Base-by-base conservation (phyloP, 805 yeast genomes). In the Peterozyma xylosa region DNA sequence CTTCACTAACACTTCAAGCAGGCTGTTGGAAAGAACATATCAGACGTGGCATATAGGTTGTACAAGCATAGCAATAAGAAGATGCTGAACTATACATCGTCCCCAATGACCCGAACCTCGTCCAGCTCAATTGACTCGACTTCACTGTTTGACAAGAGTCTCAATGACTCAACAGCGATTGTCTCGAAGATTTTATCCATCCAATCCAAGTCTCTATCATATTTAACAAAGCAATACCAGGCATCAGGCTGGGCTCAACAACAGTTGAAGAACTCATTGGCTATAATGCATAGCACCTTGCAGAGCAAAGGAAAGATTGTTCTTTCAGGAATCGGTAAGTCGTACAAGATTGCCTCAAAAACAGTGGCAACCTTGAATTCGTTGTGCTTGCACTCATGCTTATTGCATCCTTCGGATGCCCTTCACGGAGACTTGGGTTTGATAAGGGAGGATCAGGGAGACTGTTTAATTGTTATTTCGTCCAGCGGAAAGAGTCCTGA, bases 361-460 rank as follows among this genome's bases (percentile, higher is more conserved):
- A 65, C 82, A 11, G 86, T 78, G 42, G 95, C 96, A 9, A 88
- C 96, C 4, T 66, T 88, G 60, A 86, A 83, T 56, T 86, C 96
- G 0, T 67, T 89, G 46, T 80, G 89, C 30, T 72, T 88, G 42
- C 80, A 77, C 42, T 70, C 95, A 0, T 74, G 78, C 0, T 52
- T 74, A 1, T 63, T 88, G 43, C 96, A 88, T 56, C 96, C 96
- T 0, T 66, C 86, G 3, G 96, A 88, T 48, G 96, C 96, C 0
- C 65, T 89, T 15, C 96, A 88, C 58, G 96, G 96, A 5, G 96
- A 88, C 59, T 70, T 88, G 52, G 96, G 96, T 2, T 62, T 81
- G 34, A 63, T 89, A 9, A 62, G 75, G 41, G 76, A 73, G 21
- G 71, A 71, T 14, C 64, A 71, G 18, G 71, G 72, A 46, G 86